Evolutionary conservation across 441 rosid species (phyloP).

Genomic region (Hypseocharis bilobata): DNA sequence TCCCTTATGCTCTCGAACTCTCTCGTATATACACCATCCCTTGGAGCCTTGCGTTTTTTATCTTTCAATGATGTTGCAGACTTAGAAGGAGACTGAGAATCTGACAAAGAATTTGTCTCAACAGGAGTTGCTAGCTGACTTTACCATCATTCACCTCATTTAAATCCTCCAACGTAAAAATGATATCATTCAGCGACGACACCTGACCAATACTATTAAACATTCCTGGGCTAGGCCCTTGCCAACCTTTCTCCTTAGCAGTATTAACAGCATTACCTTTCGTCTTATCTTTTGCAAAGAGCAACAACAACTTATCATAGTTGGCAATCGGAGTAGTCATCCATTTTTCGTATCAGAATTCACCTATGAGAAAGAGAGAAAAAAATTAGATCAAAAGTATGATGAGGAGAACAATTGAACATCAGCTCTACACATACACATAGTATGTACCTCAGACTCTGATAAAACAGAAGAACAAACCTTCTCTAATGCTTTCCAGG

Average conservation of each 20-base stretch:
- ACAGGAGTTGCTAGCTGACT: conserved; percentile 19
- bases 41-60: conserved; percentile 16
- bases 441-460: not conserved
- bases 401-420: not conserved
- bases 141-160: conserved; percentile 23
- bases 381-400: no score
- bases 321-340: conserved; percentile 22
- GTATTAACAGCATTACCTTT: not conserved
- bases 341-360: conserved; percentile 28
- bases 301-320: conserved; percentile 6
- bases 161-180: conserved; percentile 16
- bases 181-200: conserved; percentile 11
- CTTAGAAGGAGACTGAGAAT: conserved; percentile 17
- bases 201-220: not conserved
- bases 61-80: conserved; percentile 20
- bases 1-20: conserved; percentile 19
- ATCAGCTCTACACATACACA: not conserved
- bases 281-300: not conserved
- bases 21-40: conserved; percentile 15
- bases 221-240: not conserved
- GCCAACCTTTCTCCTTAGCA: not conserved
- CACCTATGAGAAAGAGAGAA: conserved; percentile 10
- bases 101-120: conserved; percentile 18
- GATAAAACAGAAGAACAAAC: conserved; percentile 1
- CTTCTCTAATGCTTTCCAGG: conserved; percentile 25